Evolutionary conservation across 2,329 filamentous ascomycete genomes (phyloP).

Genomic region (Domatiomyces globalis): DNA sequence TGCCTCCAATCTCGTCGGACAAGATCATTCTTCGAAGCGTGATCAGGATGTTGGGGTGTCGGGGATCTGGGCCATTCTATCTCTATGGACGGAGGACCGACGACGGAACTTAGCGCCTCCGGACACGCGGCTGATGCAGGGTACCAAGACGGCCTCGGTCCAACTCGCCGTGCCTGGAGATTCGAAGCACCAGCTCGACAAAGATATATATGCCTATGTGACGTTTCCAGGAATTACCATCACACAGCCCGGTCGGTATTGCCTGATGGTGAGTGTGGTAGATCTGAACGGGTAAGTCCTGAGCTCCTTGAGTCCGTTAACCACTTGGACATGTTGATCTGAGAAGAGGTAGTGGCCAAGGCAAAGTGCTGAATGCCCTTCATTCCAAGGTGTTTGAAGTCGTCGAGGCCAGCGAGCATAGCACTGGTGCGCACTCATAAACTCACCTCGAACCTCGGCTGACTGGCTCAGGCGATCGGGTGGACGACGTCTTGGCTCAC

Average conservation of each 20-base stretch:
- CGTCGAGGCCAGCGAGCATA: slow-evolving; percentile 9
- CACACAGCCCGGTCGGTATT: slow-evolving; percentile 13
- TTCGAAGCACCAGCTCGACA: slow-evolving; percentile 6
- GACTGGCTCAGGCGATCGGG: slow-evolving; percentile 3
- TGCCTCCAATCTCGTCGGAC: neutral
- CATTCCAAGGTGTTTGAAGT: slow-evolving; percentile 12
- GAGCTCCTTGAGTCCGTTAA: neutral
- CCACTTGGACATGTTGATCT: neutral
- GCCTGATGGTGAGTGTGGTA: slow-evolving; percentile 14
- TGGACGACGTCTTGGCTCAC: slow-evolving; percentile 3
- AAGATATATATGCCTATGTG: slow-evolving; percentile 11
- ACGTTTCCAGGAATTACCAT: slow-evolving; percentile 14
- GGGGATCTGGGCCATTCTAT: slow-evolving; percentile 15
- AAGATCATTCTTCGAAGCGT: slow-evolving; percentile 1
- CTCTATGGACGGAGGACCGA: slow-evolving; percentile 12
- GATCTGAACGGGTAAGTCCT: slow-evolving; percentile 15
- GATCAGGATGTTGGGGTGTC: slow-evolving; percentile 4
- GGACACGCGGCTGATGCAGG: slow-evolving; percentile 12
- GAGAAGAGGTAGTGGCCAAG: neutral
- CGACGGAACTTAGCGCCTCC: slow-evolving; percentile 10
- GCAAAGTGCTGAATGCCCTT: slow-evolving; percentile 7
- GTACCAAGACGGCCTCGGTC: slow-evolving; percentile 14
- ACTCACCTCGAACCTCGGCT: neutral
- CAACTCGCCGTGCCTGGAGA: slow-evolving; percentile 4
- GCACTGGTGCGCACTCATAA: slow-evolving; percentile 1